These are phyloP conservation scores for Chaetoscypha palmicola DNA, from an alignment of 2,329 filamentous ascomycete species.

Conservation along the genomic window DNA sequence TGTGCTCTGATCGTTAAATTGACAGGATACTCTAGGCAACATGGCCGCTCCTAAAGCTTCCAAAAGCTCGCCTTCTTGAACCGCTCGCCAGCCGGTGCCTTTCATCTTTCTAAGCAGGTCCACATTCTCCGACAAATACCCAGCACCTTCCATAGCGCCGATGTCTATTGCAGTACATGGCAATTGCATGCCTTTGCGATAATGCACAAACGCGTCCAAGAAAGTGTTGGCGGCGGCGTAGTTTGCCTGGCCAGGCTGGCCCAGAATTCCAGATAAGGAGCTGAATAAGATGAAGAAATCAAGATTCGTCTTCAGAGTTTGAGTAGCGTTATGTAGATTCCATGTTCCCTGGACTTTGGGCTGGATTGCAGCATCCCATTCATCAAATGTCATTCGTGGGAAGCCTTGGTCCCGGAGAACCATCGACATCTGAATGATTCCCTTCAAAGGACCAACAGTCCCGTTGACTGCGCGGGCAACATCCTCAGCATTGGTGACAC, in stretches of 20 bases:
- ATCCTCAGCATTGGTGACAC: constrained; percentile 1
- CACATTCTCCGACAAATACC: neutral
- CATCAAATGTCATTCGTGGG: constrained; percentile 3
- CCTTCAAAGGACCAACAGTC: constrained; percentile 8
- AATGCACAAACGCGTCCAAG: constrained; percentile 7
- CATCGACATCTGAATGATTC: constrained; percentile 20
- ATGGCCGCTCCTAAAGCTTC: constrained; percentile 1
- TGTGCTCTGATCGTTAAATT: neutral
- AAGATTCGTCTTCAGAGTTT: neutral
- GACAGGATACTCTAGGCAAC: neutral
- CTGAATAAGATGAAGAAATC: constrained; percentile 5
- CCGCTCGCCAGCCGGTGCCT: neutral
- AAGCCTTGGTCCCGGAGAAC: constrained; percentile 24
- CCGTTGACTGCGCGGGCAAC: constrained; percentile 5
- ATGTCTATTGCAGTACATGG: constrained; percentile 8
- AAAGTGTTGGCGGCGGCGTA: constrained; percentile 7
- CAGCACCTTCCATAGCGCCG: constrained; percentile 6
- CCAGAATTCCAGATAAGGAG: constrained; percentile 5
- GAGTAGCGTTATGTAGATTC: constrained; percentile 6
- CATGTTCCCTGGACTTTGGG: constrained; percentile 10
- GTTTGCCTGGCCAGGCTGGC: constrained; percentile 6
- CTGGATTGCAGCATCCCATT: constrained; percentile 1
- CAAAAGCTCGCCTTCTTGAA: neutral
- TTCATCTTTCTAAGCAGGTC: constrained; percentile 1
- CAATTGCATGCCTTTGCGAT: constrained; percentile 2